A percentile compares a stretch with the other conserved stretches of the same genome.
Conservation (phyloP, 2,329 filamentous ascomycete species). For the Emericellopsis atlantica region DNA sequence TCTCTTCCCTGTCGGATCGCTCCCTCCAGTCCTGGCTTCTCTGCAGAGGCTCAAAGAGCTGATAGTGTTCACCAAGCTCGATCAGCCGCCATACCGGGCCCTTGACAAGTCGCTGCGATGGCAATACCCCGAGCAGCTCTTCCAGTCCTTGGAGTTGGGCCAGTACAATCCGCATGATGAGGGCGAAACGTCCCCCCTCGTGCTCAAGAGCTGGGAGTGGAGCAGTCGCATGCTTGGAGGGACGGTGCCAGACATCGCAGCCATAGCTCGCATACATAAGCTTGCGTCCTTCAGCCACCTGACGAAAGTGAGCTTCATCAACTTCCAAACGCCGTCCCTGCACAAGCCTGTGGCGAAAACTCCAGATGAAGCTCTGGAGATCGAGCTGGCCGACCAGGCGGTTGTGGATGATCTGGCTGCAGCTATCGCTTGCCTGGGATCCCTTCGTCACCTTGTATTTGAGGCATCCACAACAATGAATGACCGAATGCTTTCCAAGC, state of each 20-base stretch:
- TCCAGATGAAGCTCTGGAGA: slow-evolving; percentile 14
- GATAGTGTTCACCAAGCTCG: slow-evolving; percentile 58
- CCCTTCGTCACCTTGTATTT: slow-evolving; percentile 56
- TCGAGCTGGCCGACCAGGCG: slow-evolving; percentile 27
- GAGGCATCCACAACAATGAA: slow-evolving; percentile 65
- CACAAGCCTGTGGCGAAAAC: slow-evolving; percentile 20
- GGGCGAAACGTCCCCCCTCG: slow-evolving; percentile 8
- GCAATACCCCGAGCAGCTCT: slow-evolving; percentile 55
- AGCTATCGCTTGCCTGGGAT: slow-evolving; percentile 35
- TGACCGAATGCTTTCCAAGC: slow-evolving; percentile 49
- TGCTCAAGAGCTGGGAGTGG: slow-evolving; percentile 48
- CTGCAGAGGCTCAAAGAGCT: slow-evolving; percentile 57
- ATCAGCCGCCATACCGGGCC: slow-evolving; percentile 53
- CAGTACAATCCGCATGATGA: background rate
- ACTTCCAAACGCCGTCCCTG: slow-evolving; percentile 45
- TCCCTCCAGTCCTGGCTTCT: slow-evolving; percentile 44
- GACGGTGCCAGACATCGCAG: slow-evolving; percentile 30
- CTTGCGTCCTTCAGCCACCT: slow-evolving; percentile 43
- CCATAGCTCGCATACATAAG: slow-evolving; percentile 38
- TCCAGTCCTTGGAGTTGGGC: slow-evolving; percentile 38
- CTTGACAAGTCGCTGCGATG: slow-evolving; percentile 48
- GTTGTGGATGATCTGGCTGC: slow-evolving; percentile 21
- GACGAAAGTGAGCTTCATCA: slow-evolving; percentile 45
- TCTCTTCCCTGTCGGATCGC: slow-evolving; percentile 30
- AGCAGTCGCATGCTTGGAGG: slow-evolving; percentile 39